Evolutionary conservation across 2,329 filamentous ascomycete genomes (phyloP), one percentile per base, ranked within the genome.

Genomic region (Pezicula carpinea): DNA sequence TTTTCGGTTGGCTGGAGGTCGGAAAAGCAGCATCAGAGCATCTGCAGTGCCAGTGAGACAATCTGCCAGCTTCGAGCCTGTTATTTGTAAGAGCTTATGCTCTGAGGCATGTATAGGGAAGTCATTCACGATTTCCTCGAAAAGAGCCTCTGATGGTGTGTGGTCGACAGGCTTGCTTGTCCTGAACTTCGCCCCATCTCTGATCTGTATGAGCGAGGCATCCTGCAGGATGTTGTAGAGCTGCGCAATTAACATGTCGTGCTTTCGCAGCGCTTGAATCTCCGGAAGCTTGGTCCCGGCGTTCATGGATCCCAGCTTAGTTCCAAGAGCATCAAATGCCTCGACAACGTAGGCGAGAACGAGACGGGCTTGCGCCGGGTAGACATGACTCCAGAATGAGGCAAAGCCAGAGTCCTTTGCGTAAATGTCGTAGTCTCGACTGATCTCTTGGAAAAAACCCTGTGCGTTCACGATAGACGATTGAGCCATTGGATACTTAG

Each of bases 321-420:
- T 65, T 3, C 61, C 65, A 0, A 69, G 47, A 1, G 47, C 29
- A 4, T 43, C 18, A 35, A 68, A 68, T 0, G 64, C 65, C 31
- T 66, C 59, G 1, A 60, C 45, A 2, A 64, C 52, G 29, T 69
- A 69, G 1, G 59, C 56, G 2, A 66, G 32, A 4, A 67, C 57
- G 1, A 69, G 56, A 1, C 54, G 36, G 1, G 48, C 50, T 39
- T 69, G 63, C 0, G 52, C 19, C 0, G 64, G 63, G 14, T 60
- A 64, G 0, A 61, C 57, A 2, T 58, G 23, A 0, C 35, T 40
- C 47, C 55, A 66, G 48, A 64, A 68, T 5, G 5, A 5, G 8
- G 22, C 22, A 23, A 23, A 23, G 22, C 22, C 22, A 23, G 22
- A 23, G 5, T 23, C 22, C 22, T 5, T 23, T 5, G 22, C 22